Percentiles rank a stretch among this genome's conserved stretches.
Conservation (phyloP, 2,329 filamentous ascomycete genomes). For the Penicillium occitanis region DNA sequence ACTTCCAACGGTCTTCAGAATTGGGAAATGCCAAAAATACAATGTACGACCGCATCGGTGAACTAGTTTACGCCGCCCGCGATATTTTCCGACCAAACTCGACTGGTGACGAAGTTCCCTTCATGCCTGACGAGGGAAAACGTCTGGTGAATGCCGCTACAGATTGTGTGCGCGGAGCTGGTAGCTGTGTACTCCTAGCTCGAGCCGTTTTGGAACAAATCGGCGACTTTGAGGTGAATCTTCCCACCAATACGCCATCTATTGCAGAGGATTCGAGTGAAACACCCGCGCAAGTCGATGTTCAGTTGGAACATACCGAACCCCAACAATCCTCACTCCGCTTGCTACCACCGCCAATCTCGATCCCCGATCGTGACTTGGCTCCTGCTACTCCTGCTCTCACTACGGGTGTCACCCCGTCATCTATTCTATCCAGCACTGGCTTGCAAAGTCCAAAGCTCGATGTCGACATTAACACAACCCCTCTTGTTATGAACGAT, state of each 20-base stretch:
- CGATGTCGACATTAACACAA: conserved; percentile 29
- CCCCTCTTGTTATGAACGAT: conserved; percentile 30
- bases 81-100: conserved; percentile 72
- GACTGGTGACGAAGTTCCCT: conserved; percentile 71
- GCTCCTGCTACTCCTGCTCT: conserved; percentile 38
- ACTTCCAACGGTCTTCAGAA: conserved; percentile 64
- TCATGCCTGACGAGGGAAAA: conserved; percentile 76
- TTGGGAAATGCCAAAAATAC: conserved; percentile 68
- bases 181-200: conserved; percentile 85
- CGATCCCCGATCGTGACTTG: conserved; percentile 41
- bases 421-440: conserved; percentile 47
- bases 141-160: conserved; percentile 76
- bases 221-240: conserved; percentile 82
- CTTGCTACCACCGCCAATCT: conserved; percentile 47
- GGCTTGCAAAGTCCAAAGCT: conserved; percentile 32
- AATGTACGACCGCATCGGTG: conserved; percentile 77
- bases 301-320: conserved; percentile 23
- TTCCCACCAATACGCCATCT: conserved; percentile 43
- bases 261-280: conserved; percentile 23
- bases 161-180: conserved; percentile 82
- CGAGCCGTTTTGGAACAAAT: conserved; percentile 82
- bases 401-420: conserved; percentile 40
- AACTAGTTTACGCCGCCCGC: conserved; percentile 76
- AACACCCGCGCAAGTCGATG: conserved; percentile 26
- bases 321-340: conserved; percentile 37